Conservation (phyloP, 2,329 filamentous ascomycete species). For the Leptosphaerulina australis region DNA sequence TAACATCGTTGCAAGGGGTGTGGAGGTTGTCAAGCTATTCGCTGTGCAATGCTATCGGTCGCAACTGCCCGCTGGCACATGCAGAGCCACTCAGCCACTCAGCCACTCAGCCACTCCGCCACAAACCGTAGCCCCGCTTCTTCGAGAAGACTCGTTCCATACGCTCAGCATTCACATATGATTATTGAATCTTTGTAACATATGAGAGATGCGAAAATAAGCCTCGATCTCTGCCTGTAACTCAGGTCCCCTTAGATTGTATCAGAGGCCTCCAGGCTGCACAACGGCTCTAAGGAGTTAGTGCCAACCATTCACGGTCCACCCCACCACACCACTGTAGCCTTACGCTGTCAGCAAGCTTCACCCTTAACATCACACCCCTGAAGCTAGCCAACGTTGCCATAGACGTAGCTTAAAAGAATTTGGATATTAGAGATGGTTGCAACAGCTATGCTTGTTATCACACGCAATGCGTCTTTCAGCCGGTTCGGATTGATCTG, state of each 20-base stretch:
- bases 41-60: constrained; percentile 6
- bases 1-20: constrained; percentile 29
- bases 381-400: background rate
- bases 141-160: too few relatives aligned
- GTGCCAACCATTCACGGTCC: background rate
- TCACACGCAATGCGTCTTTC: background rate
- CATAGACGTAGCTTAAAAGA: too few relatives aligned
- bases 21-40: constrained; percentile 6
- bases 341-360: background rate
- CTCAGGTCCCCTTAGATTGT: too few relatives aligned
- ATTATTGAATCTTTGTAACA: too few relatives aligned
- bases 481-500: background rate
- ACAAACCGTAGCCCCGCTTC: too few relatives aligned
- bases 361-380: background rate
- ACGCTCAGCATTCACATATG: too few relatives aligned
- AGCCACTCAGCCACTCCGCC: constrained; percentile 16
- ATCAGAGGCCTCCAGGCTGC: background rate
- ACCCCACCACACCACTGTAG: background rate
- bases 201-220: too few relatives aligned
- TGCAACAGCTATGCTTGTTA: background rate
- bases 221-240: too few relatives aligned
- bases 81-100: constrained; percentile 13
- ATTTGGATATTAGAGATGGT: background rate
- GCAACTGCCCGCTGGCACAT: constrained; percentile 11
- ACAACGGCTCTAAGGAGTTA: background rate